Percentiles rank a stretch among this genome's conserved stretches.
Conservation (phyloP, 2,329 filamentous ascomycete genomes). For the Talaromyces pinophilus region DNA sequence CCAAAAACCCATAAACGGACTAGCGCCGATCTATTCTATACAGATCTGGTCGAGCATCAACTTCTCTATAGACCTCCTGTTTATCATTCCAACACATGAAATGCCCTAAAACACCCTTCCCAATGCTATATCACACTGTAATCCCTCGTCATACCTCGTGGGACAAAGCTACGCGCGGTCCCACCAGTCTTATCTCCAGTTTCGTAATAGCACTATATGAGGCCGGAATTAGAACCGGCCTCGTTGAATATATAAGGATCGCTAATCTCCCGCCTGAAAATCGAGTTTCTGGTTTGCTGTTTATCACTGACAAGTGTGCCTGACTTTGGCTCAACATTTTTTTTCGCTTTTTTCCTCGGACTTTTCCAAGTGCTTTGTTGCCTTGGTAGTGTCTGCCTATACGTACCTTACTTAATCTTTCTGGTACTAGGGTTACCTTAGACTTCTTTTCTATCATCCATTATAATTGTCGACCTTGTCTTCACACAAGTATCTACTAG, state of each 20-base stretch:
- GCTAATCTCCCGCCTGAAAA: conserved; percentile 35
- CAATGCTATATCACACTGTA: not conserved
- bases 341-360: conserved; percentile 25
- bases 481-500: not conserved
- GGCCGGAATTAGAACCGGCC: conserved; percentile 52
- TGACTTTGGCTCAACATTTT: conserved; percentile 9
- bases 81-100: conserved; percentile 6
- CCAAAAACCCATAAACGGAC: conserved; percentile 6
- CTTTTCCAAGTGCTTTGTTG: conserved; percentile 24
- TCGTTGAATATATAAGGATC: conserved; percentile 47
- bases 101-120: not conserved
- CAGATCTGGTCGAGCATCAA: conserved; percentile 2
- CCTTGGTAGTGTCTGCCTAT: conserved; percentile 11
- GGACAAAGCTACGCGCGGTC: conserved; percentile 27
- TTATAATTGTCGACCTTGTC: not conserved
- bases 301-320: conserved; percentile 12
- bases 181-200: conserved; percentile 19
- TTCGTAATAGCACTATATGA: conserved; percentile 29
- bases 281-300: conserved; percentile 26
- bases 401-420: not conserved
- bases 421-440: not conserved
- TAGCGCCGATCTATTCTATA: conserved; percentile 16
- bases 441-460: not conserved
- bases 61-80: not conserved
- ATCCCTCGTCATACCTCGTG: conserved; percentile 27